phyloP scores from a whole-genome alignment of 2,329 filamentous ascomycete species.

The Stylonectria norvegica region DNA sequence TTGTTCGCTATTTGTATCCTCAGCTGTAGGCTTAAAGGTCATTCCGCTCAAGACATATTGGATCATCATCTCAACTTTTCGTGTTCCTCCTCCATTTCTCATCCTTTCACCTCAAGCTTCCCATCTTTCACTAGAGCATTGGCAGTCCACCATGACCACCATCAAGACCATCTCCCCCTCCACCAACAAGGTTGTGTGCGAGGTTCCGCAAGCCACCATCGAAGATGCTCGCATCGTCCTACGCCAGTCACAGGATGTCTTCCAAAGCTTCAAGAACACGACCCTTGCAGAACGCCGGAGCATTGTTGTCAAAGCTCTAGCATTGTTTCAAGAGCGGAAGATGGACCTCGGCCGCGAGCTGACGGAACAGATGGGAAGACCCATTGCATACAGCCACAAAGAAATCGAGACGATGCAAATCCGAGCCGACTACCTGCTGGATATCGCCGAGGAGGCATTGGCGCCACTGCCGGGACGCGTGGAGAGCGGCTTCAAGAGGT shows the following conservation, averaged over 20 bases:
- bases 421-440: conserved; percentile 78
- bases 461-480: conserved; percentile 74
- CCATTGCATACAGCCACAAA: conserved; percentile 77
- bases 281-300: conserved; percentile 68
- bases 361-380: conserved; percentile 90
- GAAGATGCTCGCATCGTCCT: conserved; percentile 62
- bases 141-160: conserved; percentile 50
- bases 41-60: background rate
- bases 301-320: conserved; percentile 75
- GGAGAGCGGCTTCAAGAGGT: conserved; percentile 83
- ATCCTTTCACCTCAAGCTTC: background rate
- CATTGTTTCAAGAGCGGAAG: conserved; percentile 63
- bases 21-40: background rate
- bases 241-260: conserved; percentile 66
- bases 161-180: conserved; percentile 81
- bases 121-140: no score
- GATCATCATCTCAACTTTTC: background rate
- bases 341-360: conserved; percentile 79
- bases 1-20: background rate
- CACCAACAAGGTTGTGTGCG: conserved; percentile 78
- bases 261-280: conserved; percentile 70
- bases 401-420: conserved; percentile 82
- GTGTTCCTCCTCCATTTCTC: background rate
- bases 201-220: conserved; percentile 67
- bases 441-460: conserved; percentile 74